Evolutionary conservation across 169 alveolate genomes (phyloP), one percentile per base, ranked within the genome.

Genomic region (Cryptosporidium tyzzeri): DNA sequence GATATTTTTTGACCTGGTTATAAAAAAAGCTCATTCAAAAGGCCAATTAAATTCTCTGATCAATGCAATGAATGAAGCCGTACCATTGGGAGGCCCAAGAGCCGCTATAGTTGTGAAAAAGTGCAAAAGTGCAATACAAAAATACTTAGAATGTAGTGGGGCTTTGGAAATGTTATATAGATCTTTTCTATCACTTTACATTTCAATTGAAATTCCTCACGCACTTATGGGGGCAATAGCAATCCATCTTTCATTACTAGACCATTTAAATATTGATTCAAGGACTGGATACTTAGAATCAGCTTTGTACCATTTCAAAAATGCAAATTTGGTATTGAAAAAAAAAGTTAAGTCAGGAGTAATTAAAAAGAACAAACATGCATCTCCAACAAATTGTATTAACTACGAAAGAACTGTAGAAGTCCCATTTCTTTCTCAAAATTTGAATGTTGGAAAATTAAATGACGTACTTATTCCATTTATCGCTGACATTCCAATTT

Each of bases 41-140:
- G 65, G 65, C 14, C 74, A 80, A 80, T 48, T 59, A 18, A 48
- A 23, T 18, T 21, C 21, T 44, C 50, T 80, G n/a, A 80, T 59
- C 1, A 48, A 18, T 44, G 61, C 80, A 62, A 80, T 80, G 41
- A 80, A 65, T 80, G 53, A 80, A 26, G 89, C 89, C 9, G 21
- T 65, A 21, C 80, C 74, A 12, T 80, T 61, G 3, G 89, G 89
- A 39, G 89, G 89, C 10, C 75, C 89, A 37, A 59, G 75, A 18
- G 73, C 80, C 9, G 12, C 89, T 6, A 80, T 65, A 23, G 44
- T 48, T 26, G 44, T 65, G 3, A 80, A 70, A 48, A 59, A 37
- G 41, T 80, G 89, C 50, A 80, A 59, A 14, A 67, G 44, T 18
- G 62, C 45, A 61, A 41, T 80, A 45, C 89, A 80, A 62, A 80